Conservation (phyloP, 2,329 filamentous ascomycete genomes). For the Fusarium burgessii region DNA sequence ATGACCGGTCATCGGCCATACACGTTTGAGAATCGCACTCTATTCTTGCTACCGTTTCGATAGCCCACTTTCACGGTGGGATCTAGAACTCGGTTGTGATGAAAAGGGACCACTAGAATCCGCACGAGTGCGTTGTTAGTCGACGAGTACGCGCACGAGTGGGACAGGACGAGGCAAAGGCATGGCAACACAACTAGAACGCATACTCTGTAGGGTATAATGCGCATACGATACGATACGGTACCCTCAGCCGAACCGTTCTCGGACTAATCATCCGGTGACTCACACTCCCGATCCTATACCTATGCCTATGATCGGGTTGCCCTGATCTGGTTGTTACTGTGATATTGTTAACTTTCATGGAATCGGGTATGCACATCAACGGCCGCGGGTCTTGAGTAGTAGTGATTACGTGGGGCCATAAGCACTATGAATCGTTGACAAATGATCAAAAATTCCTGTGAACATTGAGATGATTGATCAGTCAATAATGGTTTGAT, state of each 20-base stretch:
- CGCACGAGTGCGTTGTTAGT: slow-evolving; percentile 34
- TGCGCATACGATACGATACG: slow-evolving; percentile 4
- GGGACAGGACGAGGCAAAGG: slow-evolving; percentile 11
- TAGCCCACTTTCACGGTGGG: slow-evolving; percentile 25
- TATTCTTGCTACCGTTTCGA: slow-evolving; percentile 18
- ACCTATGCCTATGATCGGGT: slow-evolving; percentile 18
- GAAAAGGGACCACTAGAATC: slow-evolving; percentile 35
- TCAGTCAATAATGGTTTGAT: background rate
- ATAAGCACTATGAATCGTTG: background rate
- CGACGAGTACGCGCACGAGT: slow-evolving; percentile 31
- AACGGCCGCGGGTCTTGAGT: slow-evolving; percentile 4
- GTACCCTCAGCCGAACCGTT: slow-evolving; percentile 10
- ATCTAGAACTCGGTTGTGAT: slow-evolving; percentile 41
- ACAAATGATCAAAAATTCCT: background rate
- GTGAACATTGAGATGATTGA: slow-evolving; percentile 2
- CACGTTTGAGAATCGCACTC: slow-evolving; percentile 12
- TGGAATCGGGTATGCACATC: slow-evolving; percentile 2
- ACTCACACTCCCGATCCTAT: slow-evolving; percentile 22
- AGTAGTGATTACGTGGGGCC: slow-evolving; percentile 33
- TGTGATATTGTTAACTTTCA: background rate
- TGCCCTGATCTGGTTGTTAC: background rate
- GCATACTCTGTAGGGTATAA: background rate
- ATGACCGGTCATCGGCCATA: slow-evolving; percentile 28
- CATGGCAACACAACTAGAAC: slow-evolving; percentile 20
- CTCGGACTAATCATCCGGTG: slow-evolving; percentile 26